Percentiles rank a stretch among this genome's conserved stretches.
Conservation (phyloP, 1,284 basidiomycete species). For the Apiotrichum laibachii region DNA sequence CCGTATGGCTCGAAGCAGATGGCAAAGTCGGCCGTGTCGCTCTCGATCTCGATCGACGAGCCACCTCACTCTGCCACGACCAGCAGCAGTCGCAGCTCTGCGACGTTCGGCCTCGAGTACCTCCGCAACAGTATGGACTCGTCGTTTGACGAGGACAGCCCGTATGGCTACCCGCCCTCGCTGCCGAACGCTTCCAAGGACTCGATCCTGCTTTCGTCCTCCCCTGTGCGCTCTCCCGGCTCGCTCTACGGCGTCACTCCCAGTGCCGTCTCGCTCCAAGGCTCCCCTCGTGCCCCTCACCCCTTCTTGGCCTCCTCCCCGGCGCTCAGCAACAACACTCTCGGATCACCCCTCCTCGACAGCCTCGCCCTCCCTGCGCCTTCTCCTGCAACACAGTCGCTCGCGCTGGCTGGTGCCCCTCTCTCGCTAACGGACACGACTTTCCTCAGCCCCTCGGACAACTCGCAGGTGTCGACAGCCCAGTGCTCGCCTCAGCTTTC, state of each 20-base stretch:
- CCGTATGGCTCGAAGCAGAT: neutral
- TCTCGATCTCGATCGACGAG: neutral
- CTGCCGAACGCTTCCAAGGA: neutral
- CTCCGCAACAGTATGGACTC: neutral
- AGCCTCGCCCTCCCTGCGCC: neutral
- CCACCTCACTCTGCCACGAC: neutral
- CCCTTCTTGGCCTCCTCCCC: too few relatives aligned
- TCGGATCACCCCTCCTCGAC: neutral
- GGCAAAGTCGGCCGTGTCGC: constrained; percentile 3
- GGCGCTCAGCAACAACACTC: neutral
- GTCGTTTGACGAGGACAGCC: neutral
- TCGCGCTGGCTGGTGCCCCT: neutral
- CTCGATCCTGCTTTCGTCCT: neutral
- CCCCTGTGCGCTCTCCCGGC: neutral
- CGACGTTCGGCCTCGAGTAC: constrained; percentile 3
- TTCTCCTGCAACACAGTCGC: neutral
- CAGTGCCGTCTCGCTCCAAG: too few relatives aligned
- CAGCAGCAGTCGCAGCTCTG: neutral
- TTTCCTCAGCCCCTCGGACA: neutral
- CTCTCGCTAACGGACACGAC: neutral
- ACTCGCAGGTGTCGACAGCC: neutral
- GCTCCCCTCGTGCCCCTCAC: too few relatives aligned
- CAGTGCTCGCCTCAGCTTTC: neutral
- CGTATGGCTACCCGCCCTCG: neutral
- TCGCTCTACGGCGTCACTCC: neutral